Evolutionary conservation across 2,329 filamentous ascomycete species (phyloP).

Genomic region (Diaporthe capsici): DNA sequence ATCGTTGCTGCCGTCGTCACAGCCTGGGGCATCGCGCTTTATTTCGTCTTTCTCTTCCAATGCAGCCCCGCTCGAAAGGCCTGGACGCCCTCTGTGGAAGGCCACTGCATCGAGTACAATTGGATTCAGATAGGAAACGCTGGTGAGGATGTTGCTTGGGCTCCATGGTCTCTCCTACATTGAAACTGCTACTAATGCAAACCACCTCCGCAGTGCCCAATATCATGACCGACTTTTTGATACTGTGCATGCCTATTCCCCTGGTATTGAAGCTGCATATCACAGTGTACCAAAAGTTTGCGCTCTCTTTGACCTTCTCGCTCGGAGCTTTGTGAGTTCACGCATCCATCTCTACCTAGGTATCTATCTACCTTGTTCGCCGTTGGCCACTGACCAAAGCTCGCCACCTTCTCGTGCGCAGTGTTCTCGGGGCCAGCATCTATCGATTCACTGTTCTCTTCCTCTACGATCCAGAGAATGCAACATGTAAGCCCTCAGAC

Average conservation of each 20-base stretch:
- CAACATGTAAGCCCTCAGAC: neutral
- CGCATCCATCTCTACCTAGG: neutral
- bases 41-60: neutral
- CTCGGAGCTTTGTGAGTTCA: slow-evolving; percentile 1
- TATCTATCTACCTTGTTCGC: neutral
- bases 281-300: neutral
- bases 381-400: neutral
- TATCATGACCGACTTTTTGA: neutral
- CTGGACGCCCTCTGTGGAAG: neutral
- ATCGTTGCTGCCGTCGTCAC: neutral
- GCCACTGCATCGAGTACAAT: neutral
- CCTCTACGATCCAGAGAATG: neutral
- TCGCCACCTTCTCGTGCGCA: neutral
- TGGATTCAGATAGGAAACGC: neutral
- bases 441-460: neutral
- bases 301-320: neutral
- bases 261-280: neutral
- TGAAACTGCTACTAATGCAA: neutral
- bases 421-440: neutral
- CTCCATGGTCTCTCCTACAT: neutral
- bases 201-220: neutral
- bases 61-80: neutral
- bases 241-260: slow-evolving; percentile 1
- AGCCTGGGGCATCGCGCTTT: neutral
- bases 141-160: neutral